A percentile compares a stretch with the other conserved stretches of the same genome.
Conservation (phyloP, 768 basidiomycete species). For the Phaffia australis region DNA sequence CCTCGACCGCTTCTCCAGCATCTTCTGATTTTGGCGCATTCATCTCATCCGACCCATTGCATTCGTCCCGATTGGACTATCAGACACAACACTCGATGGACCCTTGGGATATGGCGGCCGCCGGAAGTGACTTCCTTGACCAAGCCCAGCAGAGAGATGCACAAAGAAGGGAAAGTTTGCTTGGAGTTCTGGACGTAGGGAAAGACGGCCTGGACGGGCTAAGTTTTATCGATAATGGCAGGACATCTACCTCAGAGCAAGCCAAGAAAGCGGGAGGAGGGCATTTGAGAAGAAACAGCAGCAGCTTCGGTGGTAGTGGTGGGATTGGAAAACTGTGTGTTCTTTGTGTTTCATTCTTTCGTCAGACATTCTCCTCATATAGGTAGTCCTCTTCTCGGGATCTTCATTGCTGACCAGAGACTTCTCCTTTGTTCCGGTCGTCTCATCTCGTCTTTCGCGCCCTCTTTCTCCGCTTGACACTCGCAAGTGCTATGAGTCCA, state of each 20-base stretch:
- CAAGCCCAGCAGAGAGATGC: slow-evolving; percentile 50
- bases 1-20: background rate
- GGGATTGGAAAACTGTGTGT: background rate
- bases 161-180: slow-evolving; percentile 46
- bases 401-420: background rate
- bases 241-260: slow-evolving; percentile 38
- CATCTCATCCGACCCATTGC: slow-evolving; percentile 1
- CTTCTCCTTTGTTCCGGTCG: background rate
- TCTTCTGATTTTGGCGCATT: slow-evolving; percentile 11
- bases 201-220: no score
- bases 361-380: no score
- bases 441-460: no score
- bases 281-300: slow-evolving; percentile 36
- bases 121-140: slow-evolving; percentile 43
- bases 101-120: no score
- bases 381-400: no score
- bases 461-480: no score
- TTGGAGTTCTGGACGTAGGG: slow-evolving; percentile 41
- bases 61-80: slow-evolving; percentile 2
- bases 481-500: background rate
- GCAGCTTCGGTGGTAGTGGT: background rate
- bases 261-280: slow-evolving; percentile 60
- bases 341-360: no score
- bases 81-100: background rate
- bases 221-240: no score